Base-by-base conservation (phyloP, 2,329 filamentous ascomycete genomes). In the Alternaria sp. region DNA sequence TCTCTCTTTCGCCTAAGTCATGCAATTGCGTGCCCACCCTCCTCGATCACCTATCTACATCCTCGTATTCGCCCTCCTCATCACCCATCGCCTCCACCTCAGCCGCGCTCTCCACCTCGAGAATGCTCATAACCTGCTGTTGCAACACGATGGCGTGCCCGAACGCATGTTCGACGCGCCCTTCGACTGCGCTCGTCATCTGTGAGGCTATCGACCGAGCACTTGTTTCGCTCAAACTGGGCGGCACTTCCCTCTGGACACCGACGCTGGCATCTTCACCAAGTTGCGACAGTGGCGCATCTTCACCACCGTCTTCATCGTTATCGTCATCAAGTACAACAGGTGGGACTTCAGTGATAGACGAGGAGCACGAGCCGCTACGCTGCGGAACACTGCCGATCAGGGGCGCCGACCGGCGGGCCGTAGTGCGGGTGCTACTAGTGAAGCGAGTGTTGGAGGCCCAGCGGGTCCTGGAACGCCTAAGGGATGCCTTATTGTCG, bases 301-400 rank as follows among this genome's bases (percentile, higher is more conserved):
- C 49, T 26, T 54, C 49, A 30, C 32, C 57, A n/a, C 44, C 51
- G 15, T 56, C 51, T 12, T 30, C 32, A 23, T 51, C 56, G 15
- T 43, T 46, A 6, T 47, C 58, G 4, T 50, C 32, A 21, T 61
- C 44, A 17, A 44, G 51, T 15, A 61, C 23, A 44, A 50, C 36
- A 5, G 36, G 36, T 40, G 36, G 36, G 36, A 40, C 36, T 15
- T 51, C 49, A 13, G 26, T 32, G 6, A 44, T 25, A 44, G 51
- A 61, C 13, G 58, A 61, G 12, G 58, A 61, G 58, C 25, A 49
- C 30, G 58, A 61, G 45, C 58, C 58, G 30, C 23, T 61, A 17
- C 52, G 58, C 23, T 61, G 51, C 25, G 58, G 58, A 36, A 44
- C 58, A 25, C 11, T 61, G 44, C 51, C 58, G 32, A 61, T 56